Percentiles rank a stretch among this genome's conserved stretches.
Evolutionary conservation across 768 basidiomycete species (phyloP).

Genomic region (Porphyrellus cyaneotinctus): DNA sequence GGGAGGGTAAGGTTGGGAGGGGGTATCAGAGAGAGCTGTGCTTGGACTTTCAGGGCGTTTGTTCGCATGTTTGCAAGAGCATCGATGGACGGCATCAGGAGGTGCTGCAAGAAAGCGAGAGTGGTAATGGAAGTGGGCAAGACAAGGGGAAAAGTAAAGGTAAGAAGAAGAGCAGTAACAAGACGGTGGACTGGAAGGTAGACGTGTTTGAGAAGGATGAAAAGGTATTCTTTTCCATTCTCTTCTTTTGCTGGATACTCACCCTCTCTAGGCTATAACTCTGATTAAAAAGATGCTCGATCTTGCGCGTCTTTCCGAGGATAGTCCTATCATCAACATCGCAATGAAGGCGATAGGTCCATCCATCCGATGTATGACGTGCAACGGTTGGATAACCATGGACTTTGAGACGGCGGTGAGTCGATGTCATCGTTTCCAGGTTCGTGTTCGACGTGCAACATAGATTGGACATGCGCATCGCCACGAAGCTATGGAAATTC

Average conservation of each 20-base stretch:
- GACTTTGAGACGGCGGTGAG: constrained; percentile 45
- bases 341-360: constrained; percentile 24
- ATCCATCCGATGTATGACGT: constrained; percentile 46
- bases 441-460: background rate
- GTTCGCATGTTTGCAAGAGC: constrained; percentile 50
- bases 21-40: constrained; percentile 39
- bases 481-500: constrained; percentile 51
- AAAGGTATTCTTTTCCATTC: constrained; percentile 38
- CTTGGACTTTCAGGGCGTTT: constrained; percentile 56
- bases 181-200: constrained; percentile 42
- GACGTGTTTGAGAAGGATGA: constrained; percentile 55
- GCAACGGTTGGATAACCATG: constrained; percentile 47
- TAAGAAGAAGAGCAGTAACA: constrained; percentile 14
- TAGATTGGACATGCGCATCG: constrained; percentile 63
- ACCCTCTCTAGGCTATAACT: constrained; percentile 42
- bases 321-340: constrained; percentile 22
- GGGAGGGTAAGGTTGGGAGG: constrained; percentile 29
- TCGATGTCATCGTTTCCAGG: background rate
- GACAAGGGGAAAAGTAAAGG: too few relatives aligned
- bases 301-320: constrained; percentile 29
- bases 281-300: constrained; percentile 38
- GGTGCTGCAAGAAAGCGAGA: background rate
- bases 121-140: constrained; percentile 20
- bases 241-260: background rate
- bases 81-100: background rate